Percentiles rank a stretch among this genome's conserved stretches.
Conservation (phyloP, 2,329 filamentous ascomycete species). For the Fusarium chlamydosporum region DNA sequence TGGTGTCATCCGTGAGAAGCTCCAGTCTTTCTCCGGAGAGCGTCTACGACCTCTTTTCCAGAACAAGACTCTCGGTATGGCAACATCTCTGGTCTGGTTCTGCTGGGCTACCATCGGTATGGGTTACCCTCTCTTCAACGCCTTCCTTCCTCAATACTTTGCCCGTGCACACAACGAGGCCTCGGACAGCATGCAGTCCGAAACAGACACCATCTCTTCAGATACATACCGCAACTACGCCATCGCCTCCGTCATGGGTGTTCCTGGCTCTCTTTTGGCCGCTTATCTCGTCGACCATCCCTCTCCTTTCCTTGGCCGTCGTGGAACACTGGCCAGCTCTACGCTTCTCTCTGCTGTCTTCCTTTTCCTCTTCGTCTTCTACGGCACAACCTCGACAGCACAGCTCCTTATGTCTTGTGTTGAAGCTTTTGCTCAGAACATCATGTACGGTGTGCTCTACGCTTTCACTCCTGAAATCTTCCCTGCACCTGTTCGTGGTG, state of each 20-base stretch:
- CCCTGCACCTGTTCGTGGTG: slow-evolving; percentile 78
- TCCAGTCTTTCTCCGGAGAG: slow-evolving; percentile 76
- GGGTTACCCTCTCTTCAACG: slow-evolving; percentile 90
- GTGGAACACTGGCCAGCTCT: slow-evolving; percentile 77
- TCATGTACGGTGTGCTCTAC: slow-evolving; percentile 83
- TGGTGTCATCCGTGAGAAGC: slow-evolving; percentile 68
- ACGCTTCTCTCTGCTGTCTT: slow-evolving; percentile 77
- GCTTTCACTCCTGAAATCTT: slow-evolving; percentile 84
- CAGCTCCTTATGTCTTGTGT: slow-evolving; percentile 77
- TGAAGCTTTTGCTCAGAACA: slow-evolving; percentile 80
- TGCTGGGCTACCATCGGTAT: slow-evolving; percentile 87
- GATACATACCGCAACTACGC: slow-evolving; percentile 83
- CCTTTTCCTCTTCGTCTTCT: slow-evolving; percentile 75
- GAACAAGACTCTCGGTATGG: slow-evolving; percentile 64
- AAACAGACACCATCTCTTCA: slow-evolving; percentile 58
- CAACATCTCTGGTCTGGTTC: slow-evolving; percentile 77
- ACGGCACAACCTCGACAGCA: slow-evolving; percentile 67
- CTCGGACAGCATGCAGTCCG: slow-evolving; percentile 49
- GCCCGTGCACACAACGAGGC: slow-evolving; percentile 65
- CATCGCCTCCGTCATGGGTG: slow-evolving; percentile 81
- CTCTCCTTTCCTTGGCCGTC: slow-evolving; percentile 75
- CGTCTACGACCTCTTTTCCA: slow-evolving; percentile 77
- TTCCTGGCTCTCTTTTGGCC: slow-evolving; percentile 82
- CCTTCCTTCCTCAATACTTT: slow-evolving; percentile 90
- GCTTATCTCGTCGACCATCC: slow-evolving; percentile 78